These are phyloP conservation scores for Boletus fagicola DNA, from an alignment of 768 basidiomycete species.

Conservation along the genomic window DNA sequence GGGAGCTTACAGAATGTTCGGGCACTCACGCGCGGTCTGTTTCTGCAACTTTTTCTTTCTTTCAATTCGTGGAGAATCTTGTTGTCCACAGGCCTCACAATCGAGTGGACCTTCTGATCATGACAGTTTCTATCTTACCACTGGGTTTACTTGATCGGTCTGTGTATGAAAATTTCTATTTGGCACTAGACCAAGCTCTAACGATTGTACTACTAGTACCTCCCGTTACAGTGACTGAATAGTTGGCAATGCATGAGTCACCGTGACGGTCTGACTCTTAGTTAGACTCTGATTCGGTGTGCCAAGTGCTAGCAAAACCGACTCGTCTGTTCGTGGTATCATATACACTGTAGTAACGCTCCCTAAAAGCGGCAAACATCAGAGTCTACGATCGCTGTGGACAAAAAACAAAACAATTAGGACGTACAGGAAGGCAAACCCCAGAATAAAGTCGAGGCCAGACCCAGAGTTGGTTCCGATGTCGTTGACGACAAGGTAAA, in stretches of 20 bases:
- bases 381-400: not conserved
- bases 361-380: slow-evolving; percentile 9
- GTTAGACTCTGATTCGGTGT: slow-evolving; percentile 28
- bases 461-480: slow-evolving; percentile 8
- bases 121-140: not conserved
- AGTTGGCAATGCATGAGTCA: not conserved
- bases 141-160: too few relatives aligned
- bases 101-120: too few relatives aligned
- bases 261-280: too few relatives aligned
- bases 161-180: not conserved
- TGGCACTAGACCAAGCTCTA: not conserved
- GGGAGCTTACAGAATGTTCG: too few relatives aligned
- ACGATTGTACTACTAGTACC: not conserved
- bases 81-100: too few relatives aligned
- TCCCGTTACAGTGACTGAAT: not conserved
- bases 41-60: too few relatives aligned
- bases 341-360: slow-evolving; percentile 45
- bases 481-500: slow-evolving; percentile 32
- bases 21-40: too few relatives aligned
- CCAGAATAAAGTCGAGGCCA: slow-evolving; percentile 21
- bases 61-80: too few relatives aligned
- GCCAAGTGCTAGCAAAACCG: slow-evolving; percentile 40
- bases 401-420: not conserved
- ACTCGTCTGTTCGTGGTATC: slow-evolving; percentile 39
- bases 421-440: slow-evolving; percentile 19